Base-by-base conservation (phyloP, 192 early-diverging fungal genomes). In the Entrophospora sp. region DNA sequence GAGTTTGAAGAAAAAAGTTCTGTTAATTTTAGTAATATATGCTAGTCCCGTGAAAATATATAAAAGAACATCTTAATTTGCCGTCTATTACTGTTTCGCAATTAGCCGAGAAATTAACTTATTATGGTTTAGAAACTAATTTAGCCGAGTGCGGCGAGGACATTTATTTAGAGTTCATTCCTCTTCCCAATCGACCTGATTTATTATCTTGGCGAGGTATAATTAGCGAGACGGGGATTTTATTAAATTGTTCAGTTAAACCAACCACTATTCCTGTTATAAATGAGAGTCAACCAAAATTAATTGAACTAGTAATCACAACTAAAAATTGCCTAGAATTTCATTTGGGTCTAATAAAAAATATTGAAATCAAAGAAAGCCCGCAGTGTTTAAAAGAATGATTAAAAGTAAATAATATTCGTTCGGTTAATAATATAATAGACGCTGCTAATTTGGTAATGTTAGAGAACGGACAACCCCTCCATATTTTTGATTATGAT, bases 391-490 rank as follows among this genome's bases (percentile, higher is more conserved):
- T 51, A 51, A 51, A 51, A 51, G 48, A 51, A 18, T 12, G n/a
- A 12, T 51, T 51, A 24, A 20, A 3, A 51, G 12, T 51, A 22
- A 51, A 51, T 20, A 30, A 30, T 51, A 28, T 51, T 24, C 24
- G 28, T 10, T 51, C 48, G 12, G 24, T 51, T 51, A 51, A 51
- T 51, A 51, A 51, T 24, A 9, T 51, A 51, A 22, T 51, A 51
- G 48, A 51, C n/a, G 24, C 24, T 51, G 48, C 48, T 51, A 51
- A 51, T 51, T 51, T 51, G 24, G 48, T 51, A 51, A 51, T 51
- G 48, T 30, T 51, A 7, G 48, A 51, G 24, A 51, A 13, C 48
- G 48, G 48, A 10, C 48, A 51, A 28, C 48, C 48, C 14, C 4
- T 51, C 12, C 48, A 51, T 2, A 18, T 51, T 51, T 51, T 51